Evolutionary conservation across 73 alveolate genomes (phyloP).

Genomic region (Stentor roeselii): DNA sequence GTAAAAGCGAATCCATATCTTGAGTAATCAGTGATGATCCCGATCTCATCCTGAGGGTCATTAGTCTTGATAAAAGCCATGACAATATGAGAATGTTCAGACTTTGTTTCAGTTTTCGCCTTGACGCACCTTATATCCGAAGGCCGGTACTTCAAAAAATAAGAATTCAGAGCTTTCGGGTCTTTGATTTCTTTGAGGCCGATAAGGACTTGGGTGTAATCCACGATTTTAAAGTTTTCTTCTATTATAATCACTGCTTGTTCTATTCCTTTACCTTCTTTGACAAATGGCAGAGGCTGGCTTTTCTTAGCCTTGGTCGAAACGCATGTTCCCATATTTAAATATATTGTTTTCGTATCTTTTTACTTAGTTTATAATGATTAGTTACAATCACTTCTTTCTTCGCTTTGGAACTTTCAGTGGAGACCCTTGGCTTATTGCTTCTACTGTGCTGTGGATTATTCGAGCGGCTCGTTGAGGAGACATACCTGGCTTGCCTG

Average conservation of each 20-base stretch:
- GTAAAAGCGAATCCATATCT: neutral
- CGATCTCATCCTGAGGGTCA: neutral
- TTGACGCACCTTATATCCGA: neutral
- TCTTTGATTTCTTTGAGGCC: neutral
- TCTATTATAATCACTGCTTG: neutral
- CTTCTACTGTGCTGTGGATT: conserved; percentile 18
- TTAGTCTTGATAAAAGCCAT: neutral
- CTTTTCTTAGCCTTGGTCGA: neutral
- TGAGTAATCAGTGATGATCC: neutral
- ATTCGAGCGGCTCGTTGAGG: conserved; percentile 25
- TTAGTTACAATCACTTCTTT: neutral
- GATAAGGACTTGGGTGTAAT: neutral
- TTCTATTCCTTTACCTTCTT: neutral
- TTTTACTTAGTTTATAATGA: too few species aligned
- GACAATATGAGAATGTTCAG: neutral
- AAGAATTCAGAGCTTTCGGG: neutral
- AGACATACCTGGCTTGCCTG: neutral
- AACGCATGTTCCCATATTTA: neutral
- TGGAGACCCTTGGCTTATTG: conserved; percentile 2
- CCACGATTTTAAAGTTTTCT: neutral
- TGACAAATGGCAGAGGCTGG: neutral
- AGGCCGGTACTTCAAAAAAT: neutral
- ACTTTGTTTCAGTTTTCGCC: neutral
- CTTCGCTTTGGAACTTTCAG: neutral
- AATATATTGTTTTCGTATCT: too few species aligned